Evolutionary conservation across 805 yeast species (phyloP).

Genomic region (Barnettozyma vustinii): DNA sequence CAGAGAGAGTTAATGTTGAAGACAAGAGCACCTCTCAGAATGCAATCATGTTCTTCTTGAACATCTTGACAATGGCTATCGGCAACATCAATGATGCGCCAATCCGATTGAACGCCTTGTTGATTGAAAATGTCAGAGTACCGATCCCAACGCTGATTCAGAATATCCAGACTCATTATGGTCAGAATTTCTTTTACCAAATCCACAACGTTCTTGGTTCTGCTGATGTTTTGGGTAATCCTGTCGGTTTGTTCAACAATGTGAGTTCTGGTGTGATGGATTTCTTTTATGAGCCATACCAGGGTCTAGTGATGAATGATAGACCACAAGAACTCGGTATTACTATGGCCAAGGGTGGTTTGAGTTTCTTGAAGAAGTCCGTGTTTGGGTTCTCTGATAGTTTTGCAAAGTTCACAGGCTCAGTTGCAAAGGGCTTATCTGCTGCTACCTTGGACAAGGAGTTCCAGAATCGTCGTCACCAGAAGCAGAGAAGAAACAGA

Average conservation of each 20-base stretch:
- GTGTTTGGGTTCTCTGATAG: constrained; percentile 95
- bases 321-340: constrained; percentile 95
- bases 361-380: constrained; percentile 89
- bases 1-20: constrained; percentile 68
- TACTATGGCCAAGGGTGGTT: constrained; percentile 92
- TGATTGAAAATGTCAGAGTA: constrained; percentile 84
- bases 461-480: constrained; percentile 77
- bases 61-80: constrained; percentile 90
- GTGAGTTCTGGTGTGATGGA: constrained; percentile 94
- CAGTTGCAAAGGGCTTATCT: constrained; percentile 89
- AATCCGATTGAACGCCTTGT: constrained; percentile 76
- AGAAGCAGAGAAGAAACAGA: constrained; percentile 67
- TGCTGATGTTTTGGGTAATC: constrained; percentile 94
- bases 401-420: constrained; percentile 86
- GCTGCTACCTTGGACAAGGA: constrained; percentile 83
- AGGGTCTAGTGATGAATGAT: constrained; percentile 90
- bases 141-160: constrained; percentile 70
- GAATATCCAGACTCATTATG: constrained; percentile 76
- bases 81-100: constrained; percentile 98
- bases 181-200: constrained; percentile 88
- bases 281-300: constrained; percentile 94
- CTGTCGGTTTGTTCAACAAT: constrained; percentile 93
- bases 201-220: constrained; percentile 90
- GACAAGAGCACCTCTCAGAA: constrained; percentile 58
- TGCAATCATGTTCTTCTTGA: constrained; percentile 69